Evolutionary conservation across 2,329 filamentous ascomycete genomes (phyloP).

Genomic region (Pseudopyricularia cyperi): DNA sequence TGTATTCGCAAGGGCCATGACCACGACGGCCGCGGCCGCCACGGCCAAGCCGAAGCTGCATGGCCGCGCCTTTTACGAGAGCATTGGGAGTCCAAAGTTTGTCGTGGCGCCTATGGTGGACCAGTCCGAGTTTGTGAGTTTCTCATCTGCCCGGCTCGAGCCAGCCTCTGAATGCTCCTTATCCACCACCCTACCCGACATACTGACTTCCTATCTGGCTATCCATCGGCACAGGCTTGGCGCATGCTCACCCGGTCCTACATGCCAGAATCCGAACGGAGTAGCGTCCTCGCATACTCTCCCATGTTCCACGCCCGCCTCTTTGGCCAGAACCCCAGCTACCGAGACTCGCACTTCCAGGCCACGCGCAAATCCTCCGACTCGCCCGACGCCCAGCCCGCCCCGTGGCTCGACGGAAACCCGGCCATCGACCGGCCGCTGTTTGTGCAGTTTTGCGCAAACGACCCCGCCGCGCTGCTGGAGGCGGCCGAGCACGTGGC

Average conservation of each 20-base stretch:
- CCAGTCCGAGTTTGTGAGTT: slow-evolving; percentile 85
- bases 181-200: too few relatives aligned
- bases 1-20: background rate
- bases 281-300: slow-evolving; percentile 70
- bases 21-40: slow-evolving; percentile 4
- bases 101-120: slow-evolving; percentile 97
- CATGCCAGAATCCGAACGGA: slow-evolving; percentile 51
- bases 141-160: too few relatives aligned
- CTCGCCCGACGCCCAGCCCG: slow-evolving; percentile 13
- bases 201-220: slow-evolving; percentile 1
- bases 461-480: slow-evolving; percentile 69
- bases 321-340: slow-evolving; percentile 63
- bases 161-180: too few relatives aligned
- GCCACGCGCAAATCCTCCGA: slow-evolving; percentile 31
- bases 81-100: slow-evolving; percentile 80
- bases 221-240: slow-evolving; percentile 57
- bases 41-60: slow-evolving; percentile 45
- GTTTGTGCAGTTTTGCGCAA: slow-evolving; percentile 94
- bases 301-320: slow-evolving; percentile 94
- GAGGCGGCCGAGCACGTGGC: slow-evolving; percentile 65
- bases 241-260: slow-evolving; percentile 92
- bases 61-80: slow-evolving; percentile 87
- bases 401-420: slow-evolving; percentile 70
- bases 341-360: slow-evolving; percentile 73
- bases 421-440: slow-evolving; percentile 73